Evolutionary conservation across 2,329 filamentous ascomycete genomes (phyloP), one percentile per base, ranked within the genome.

Genomic region (Cladorrhinum sp.): DNA sequence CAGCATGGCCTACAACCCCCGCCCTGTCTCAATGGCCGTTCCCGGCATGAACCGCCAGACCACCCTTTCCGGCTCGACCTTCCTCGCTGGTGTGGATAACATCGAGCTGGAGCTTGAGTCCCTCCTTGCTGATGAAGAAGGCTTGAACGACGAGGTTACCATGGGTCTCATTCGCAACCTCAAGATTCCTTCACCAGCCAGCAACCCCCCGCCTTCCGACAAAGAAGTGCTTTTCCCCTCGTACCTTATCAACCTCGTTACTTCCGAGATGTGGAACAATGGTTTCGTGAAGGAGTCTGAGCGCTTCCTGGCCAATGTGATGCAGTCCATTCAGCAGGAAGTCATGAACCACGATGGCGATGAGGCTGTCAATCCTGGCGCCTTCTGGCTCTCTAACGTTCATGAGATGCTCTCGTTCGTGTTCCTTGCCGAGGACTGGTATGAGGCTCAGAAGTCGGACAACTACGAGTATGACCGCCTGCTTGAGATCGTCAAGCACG

Each of bases 251-350:
- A 99, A 99, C 76, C 83, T 99, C 63, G 95, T 99, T 65, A 99
- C 95, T 12, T 98, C 93, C 16, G 95, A 99, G 79, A 99, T 99
- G 95, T 99, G 95, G 95, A 99, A 99, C 81, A 99, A 99, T 70
- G 95, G 95, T 51, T 99, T 97, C 73, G 95, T 99, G 69, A 99
- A 99, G 81, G 95, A 99, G 77, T 98, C 95, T 3, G 95, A 99
- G 78, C 90, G 93, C 58, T 99, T 99, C 85, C 83, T 99, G 64
- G 95, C 95, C 72, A 99, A 98, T 71, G 95, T 99, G 66, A 99
- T 99, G 95, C 95, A 98, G 77, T 96, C 93, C 7, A 98, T 99
- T 71, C 95, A 99, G 75, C 93, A 98, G 75, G 95, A 99, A 75
- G 95, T 99, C 59, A 98, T 99, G 95, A 91, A 96, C 73, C 92